These are phyloP conservation scores for Lasiodiplodia sp. DNA, from an alignment of 2,329 filamentous ascomycete genomes.

Conservation along the genomic window DNA sequence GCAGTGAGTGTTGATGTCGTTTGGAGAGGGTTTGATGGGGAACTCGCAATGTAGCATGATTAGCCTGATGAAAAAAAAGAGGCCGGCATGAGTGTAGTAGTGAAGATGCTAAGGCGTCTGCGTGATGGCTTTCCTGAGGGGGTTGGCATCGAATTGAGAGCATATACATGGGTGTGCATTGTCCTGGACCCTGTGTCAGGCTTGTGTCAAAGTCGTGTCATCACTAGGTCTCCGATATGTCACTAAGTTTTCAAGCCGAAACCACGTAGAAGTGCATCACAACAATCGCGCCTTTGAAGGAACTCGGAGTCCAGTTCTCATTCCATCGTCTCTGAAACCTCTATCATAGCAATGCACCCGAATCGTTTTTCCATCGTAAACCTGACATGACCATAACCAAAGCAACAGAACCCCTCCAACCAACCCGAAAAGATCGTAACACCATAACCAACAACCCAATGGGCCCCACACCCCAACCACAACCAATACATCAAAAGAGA, in stretches of 20 bases:
- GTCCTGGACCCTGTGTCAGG: background rate
- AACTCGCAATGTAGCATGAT: background rate
- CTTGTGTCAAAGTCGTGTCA: background rate
- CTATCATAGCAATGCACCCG: background rate
- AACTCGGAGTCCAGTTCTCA: background rate
- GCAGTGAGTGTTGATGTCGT: background rate
- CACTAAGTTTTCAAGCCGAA: too few species aligned
- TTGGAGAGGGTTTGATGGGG: background rate
- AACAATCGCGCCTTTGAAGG: background rate
- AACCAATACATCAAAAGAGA: background rate
- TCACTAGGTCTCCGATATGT: background rate
- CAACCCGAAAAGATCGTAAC: background rate
- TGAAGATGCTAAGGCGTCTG: background rate
- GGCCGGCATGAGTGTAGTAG: background rate
- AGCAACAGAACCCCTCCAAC: background rate
- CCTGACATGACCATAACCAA: background rate
- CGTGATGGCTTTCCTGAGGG: background rate
- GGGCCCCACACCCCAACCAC: background rate
- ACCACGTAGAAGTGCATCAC: background rate
- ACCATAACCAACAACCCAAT: background rate
- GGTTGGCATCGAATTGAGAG: background rate
- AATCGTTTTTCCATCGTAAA: background rate
- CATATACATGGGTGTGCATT: background rate
- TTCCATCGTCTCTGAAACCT: background rate
- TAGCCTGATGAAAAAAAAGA: background rate